Conservation (phyloP, 73 alveolate species). For the Tetrahymena borealis region DNA sequence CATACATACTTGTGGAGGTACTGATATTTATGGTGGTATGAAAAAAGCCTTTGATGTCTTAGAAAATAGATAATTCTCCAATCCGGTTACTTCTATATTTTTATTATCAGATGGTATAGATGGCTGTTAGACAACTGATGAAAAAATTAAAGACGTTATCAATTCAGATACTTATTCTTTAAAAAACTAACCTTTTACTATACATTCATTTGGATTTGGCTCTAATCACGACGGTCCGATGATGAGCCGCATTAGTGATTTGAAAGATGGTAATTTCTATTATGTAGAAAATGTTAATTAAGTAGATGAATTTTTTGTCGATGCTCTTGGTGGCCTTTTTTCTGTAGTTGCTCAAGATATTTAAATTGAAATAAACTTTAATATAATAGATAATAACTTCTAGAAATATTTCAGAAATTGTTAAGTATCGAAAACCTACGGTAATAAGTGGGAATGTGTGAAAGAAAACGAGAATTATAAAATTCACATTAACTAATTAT, state of each 20-base stretch:
- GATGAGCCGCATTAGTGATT: slow-evolving; percentile 50
- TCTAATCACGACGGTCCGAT: slow-evolving; percentile 63
- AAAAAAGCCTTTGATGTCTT: neutral
- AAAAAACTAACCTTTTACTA: slow-evolving; percentile 23
- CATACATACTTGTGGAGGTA: no score
- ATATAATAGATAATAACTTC: neutral
- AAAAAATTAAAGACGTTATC: neutral
- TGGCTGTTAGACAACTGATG: neutral
- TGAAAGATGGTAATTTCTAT: slow-evolving; percentile 65
- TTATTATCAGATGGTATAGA: neutral
- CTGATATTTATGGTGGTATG: neutral
- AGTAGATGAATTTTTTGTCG: slow-evolving; percentile 36
- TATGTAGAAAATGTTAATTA: slow-evolving; percentile 23
- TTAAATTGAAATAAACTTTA: neutral
- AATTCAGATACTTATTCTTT: neutral
- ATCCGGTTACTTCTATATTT: neutral
- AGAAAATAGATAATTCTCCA: neutral
- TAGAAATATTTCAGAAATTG: neutral
- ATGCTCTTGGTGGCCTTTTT: slow-evolving; percentile 43
- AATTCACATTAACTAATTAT: slow-evolving; percentile 11
- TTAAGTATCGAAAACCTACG: slow-evolving; percentile 15
- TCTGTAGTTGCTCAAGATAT: slow-evolving; percentile 38
- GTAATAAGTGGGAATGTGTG: slow-evolving; percentile 19
- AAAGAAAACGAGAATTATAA: neutral
- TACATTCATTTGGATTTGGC: slow-evolving; percentile 76